Percentiles rank a stretch among this genome's conserved stretches.
These are phyloP conservation scores for Aegilops longissima DNA, from an alignment of 176 grass and related monocot species.

Conservation along the genomic window DNA sequence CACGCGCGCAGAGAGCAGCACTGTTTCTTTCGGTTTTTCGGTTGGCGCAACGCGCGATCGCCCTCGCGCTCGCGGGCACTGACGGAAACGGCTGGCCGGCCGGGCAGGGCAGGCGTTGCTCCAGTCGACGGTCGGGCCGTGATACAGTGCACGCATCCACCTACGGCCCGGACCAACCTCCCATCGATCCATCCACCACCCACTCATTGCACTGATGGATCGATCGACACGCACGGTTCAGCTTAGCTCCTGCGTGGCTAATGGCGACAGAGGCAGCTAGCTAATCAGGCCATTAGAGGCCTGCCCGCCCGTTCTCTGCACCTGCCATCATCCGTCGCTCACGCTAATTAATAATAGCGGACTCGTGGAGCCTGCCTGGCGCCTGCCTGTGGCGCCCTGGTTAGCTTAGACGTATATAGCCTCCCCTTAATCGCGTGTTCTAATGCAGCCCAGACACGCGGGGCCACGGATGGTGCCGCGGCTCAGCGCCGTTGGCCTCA, in stretches of 20 bases:
- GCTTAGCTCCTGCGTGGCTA: background rate
- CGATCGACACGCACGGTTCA: background rate
- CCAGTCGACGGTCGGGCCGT: background rate
- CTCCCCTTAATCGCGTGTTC: slow-evolving; percentile 28
- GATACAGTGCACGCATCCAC: background rate
- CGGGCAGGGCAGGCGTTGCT: background rate
- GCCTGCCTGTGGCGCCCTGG: background rate
- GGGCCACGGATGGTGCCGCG: background rate
- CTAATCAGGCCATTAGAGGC: background rate
- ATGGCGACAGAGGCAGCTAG: background rate
- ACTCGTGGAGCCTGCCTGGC: background rate
- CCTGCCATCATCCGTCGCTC: background rate
- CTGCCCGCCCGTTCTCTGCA: slow-evolving; percentile 24
- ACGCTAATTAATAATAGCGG: slow-evolving; percentile 12
- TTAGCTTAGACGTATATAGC: background rate
- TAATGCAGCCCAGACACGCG: slow-evolving; percentile 32
- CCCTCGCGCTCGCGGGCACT: background rate
- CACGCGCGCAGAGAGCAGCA: background rate
- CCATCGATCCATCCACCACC: background rate
- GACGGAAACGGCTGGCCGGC: slow-evolving; percentile 15
- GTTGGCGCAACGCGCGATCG: slow-evolving; percentile 11
- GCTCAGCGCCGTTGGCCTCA: slow-evolving; percentile 3
- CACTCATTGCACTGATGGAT: background rate
- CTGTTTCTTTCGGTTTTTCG: background rate
- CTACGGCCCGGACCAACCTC: slow-evolving; percentile 15